Base-by-base conservation (phyloP, 1,139 yeast genomes). In the Pneumocystis wakefieldiae region DNA sequence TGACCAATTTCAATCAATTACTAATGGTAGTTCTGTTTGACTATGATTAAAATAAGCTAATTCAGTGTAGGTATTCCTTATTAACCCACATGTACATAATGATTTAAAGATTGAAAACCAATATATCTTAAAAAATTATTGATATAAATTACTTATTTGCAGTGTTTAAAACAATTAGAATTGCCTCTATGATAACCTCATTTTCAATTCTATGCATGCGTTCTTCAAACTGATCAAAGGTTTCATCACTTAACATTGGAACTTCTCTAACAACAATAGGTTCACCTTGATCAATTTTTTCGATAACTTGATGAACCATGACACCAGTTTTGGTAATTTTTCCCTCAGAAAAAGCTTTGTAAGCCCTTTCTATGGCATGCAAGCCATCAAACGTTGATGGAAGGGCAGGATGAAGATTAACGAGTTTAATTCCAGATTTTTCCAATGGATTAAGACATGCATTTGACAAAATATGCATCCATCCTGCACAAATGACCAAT, bases 331-430 rank as follows among this genome's bases (percentile, higher is more conserved):
- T 82, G 15, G 80, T 71, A 65, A 87, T 81, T 66, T 81, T 81
- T 10, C 95, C 95, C 61, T 80, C 81, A 72, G 89, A 96, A 58
- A 97, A 97, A 12, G 95, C 95, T 71, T 88, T 79, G 92, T 95
- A 91, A 0, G 97, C 96, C 70, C 97, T 79, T 70, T 92, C 96
- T 67, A 92, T 92, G 29, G 98, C 97, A 75, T 88, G 91, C 12
- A 95, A 91, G 2, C 98, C 98, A 66, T 92, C 97, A 77, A 92
- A 92, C 2, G 91, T 91, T 32, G 96, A 96, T 1, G 98, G 98
- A 65, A 92, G 81, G 0, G 98, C 97, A 2, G 98, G 98, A 73
- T 92, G 98, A 66, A 92, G 77, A 72, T 92, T 92, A 71, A 92
- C 90, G 67, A 92, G 90, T 37, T 90, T 86, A 39, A 90, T 80